A percentile compares a stretch with the other conserved stretches of the same genome.
phyloP scores from a whole-genome alignment of 2,329 filamentous ascomycete species.

The Diplodia sapinea region DNA sequence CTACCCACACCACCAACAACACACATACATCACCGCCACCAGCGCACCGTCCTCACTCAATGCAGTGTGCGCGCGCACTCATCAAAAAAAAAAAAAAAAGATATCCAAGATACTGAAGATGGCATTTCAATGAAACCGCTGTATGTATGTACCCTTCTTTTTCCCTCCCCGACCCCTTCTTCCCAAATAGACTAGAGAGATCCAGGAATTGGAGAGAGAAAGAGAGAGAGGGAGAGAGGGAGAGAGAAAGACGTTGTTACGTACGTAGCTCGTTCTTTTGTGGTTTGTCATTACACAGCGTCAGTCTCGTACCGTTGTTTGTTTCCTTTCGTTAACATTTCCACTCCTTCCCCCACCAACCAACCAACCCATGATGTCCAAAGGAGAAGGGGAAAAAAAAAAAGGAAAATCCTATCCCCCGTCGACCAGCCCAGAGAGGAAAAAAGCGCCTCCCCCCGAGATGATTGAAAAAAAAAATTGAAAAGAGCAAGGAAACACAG shows the following conservation, averaged over 20 bases:
- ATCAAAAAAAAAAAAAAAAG: no score
- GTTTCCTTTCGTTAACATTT: neutral
- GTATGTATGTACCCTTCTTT: neutral
- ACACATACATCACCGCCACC: no score
- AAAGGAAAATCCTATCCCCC: neutral
- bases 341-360: neutral
- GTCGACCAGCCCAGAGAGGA: neutral
- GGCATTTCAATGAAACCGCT: constrained; percentile 6
- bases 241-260: constrained; percentile 1
- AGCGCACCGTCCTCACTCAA: no score
- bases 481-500: no score
- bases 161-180: neutral
- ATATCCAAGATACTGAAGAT: constrained; percentile 19
- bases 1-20: no score
- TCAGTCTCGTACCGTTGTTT: constrained; percentile 12
- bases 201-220: neutral
- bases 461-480: neutral
- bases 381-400: neutral
- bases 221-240: no score
- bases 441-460: neutral
- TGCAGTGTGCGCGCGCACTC: no score
- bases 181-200: neutral
- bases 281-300: constrained; percentile 21
- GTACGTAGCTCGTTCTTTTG: constrained; percentile 18
- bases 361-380: neutral